phyloP scores from a whole-genome alignment of 257 asterid genomes.

The Solanum dulcamara region DNA sequence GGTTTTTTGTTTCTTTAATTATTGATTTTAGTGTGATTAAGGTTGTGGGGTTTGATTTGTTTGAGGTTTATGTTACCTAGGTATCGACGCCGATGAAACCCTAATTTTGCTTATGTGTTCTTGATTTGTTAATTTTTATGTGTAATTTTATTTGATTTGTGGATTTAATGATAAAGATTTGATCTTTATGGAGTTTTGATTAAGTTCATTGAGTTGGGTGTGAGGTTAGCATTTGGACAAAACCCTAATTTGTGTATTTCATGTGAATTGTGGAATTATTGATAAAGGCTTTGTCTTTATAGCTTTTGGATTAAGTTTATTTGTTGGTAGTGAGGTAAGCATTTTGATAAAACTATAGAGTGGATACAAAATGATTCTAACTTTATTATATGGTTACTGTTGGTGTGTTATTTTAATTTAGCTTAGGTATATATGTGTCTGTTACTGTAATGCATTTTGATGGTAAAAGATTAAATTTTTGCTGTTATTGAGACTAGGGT shows the following conservation, averaged over 20 bases:
- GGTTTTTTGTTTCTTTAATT: not conserved
- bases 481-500: slow-evolving; percentile 33
- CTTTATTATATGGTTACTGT: not conserved
- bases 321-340: not conserved
- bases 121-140: not conserved
- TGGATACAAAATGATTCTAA: not conserved
- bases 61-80: not conserved
- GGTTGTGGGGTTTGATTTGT: not conserved
- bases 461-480: not conserved
- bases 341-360: not conserved
- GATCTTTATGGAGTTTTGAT: not conserved
- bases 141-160: not conserved
- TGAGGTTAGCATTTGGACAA: not conserved
- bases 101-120: slow-evolving; percentile 20
- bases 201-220: not conserved
- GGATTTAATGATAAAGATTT: not conserved
- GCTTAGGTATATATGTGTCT: not conserved
- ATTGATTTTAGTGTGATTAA: not conserved
- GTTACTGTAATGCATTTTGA: slow-evolving; percentile 6
- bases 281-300: not conserved
- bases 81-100: slow-evolving; percentile 26
- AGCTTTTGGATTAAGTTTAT: not conserved
- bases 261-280: not conserved
- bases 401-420: not conserved
- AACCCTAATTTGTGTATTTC: not conserved